A percentile compares a stretch with the other conserved stretches of the same genome.
These are phyloP conservation scores for Globisporangium nunn DNA, from an alignment of 352 stramenopile species.

Conservation along the genomic window DNA sequence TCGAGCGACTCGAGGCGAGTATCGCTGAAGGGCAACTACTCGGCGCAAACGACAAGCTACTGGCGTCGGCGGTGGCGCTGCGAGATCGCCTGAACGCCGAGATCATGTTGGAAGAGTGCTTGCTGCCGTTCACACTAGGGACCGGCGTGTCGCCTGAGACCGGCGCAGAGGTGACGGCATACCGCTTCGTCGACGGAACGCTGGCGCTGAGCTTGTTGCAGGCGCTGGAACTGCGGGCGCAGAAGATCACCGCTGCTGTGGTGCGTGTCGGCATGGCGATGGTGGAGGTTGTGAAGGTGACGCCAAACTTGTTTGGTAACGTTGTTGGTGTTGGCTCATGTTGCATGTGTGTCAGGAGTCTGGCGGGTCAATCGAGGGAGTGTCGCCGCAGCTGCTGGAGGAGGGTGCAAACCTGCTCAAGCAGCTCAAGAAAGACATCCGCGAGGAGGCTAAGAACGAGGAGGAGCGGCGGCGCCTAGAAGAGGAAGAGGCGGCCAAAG, in stretches of 20 bases:
- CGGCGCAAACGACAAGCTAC: slow-evolving; percentile 50
- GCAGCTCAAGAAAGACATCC: slow-evolving; percentile 79
- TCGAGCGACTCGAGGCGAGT: slow-evolving; percentile 57
- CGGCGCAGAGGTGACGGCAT: slow-evolving; percentile 22
- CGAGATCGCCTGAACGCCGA: slow-evolving; percentile 60
- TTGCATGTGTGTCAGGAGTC: slow-evolving; percentile 22
- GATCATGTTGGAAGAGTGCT: slow-evolving; percentile 48
- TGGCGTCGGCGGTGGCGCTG: slow-evolving; percentile 30
- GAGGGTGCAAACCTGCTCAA: slow-evolving; percentile 50
- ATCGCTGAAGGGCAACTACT: slow-evolving; percentile 41
- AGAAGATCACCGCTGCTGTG: slow-evolving; percentile 43
- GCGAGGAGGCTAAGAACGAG: slow-evolving; percentile 68
- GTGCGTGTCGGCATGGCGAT: slow-evolving; percentile 10
- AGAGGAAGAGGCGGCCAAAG: slow-evolving; percentile 67
- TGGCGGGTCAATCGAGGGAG: slow-evolving; percentile 32
- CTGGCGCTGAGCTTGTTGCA: slow-evolving; percentile 47
- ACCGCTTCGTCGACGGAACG: slow-evolving; percentile 46
- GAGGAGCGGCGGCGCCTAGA: slow-evolving; percentile 65
- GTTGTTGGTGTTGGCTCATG: background rate
- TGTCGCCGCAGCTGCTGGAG: slow-evolving; percentile 51
- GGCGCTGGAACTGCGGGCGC: slow-evolving; percentile 54
- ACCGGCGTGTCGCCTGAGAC: slow-evolving; percentile 15
- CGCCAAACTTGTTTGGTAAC: background rate
- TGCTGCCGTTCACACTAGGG: slow-evolving; percentile 38
- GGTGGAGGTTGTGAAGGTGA: background rate